These are phyloP conservation scores for Lasiodiplodia gonubiensis DNA, from an alignment of 2,329 filamentous ascomycete species.

Conservation along the genomic window DNA sequence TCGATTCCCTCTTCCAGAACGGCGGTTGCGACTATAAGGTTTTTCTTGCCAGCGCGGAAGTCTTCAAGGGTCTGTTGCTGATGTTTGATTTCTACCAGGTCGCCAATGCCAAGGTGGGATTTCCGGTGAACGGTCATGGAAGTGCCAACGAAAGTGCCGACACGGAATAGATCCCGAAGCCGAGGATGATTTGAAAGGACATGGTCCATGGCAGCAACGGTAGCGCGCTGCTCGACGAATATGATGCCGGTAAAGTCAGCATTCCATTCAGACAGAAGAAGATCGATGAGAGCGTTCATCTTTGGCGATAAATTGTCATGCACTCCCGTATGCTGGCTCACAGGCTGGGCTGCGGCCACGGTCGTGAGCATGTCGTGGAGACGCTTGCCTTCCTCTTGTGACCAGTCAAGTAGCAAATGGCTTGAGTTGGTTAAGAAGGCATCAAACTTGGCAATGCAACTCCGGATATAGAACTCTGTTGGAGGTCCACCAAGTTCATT, in stretches of 20 bases:
- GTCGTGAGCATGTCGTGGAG: slow-evolving; percentile 34
- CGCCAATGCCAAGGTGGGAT: slow-evolving; percentile 46
- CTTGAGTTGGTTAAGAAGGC: not conserved
- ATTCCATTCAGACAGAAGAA: slow-evolving; percentile 43
- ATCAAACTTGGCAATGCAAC: slow-evolving; percentile 39
- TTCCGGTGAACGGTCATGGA: slow-evolving; percentile 50
- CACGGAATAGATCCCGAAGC: slow-evolving; percentile 42
- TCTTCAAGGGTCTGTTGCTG: slow-evolving; percentile 60
- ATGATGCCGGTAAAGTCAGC: slow-evolving; percentile 47
- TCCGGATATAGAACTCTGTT: slow-evolving; percentile 48
- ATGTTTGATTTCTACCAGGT: slow-evolving; percentile 54
- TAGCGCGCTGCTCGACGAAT: slow-evolving; percentile 38
- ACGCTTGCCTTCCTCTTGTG: slow-evolving; percentile 43
- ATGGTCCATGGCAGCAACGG: slow-evolving; percentile 50
- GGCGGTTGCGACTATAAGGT: slow-evolving; percentile 63
- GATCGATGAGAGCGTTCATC: slow-evolving; percentile 43
- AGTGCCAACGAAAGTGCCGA: slow-evolving; percentile 61
- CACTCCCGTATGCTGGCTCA: not conserved
- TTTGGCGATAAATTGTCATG: slow-evolving; percentile 40
- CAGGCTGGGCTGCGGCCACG: slow-evolving; percentile 1
- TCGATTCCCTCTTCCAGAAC: slow-evolving; percentile 68
- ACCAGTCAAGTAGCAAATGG: slow-evolving; percentile 30
- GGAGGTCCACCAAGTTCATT: slow-evolving; percentile 47
- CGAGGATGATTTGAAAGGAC: slow-evolving; percentile 43
- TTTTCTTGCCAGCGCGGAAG: slow-evolving; percentile 59